Evolutionary conservation across 805 yeast species (phyloP).

Genomic region (Candida corydali): DNA sequence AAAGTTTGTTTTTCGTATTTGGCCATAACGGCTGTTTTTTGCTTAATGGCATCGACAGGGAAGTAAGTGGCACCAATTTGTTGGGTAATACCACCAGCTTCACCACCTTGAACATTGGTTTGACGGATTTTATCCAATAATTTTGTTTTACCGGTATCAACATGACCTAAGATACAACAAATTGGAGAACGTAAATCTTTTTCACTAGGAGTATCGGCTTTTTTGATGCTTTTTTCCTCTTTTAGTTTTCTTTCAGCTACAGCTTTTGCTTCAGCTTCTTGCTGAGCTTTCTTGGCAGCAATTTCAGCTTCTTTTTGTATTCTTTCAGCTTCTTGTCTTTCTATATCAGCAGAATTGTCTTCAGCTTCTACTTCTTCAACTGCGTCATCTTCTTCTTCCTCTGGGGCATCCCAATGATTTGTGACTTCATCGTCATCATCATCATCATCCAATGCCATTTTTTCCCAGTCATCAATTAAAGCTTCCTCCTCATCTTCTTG

Average conservation of each 20-base stretch:
- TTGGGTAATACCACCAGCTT: constrained; percentile 99
- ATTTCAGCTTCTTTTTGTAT: constrained; percentile 25
- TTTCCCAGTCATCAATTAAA: constrained; percentile 85
- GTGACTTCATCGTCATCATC: constrained; percentile 56
- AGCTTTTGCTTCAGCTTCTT: constrained; percentile 15
- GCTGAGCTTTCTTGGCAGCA: constrained; percentile 24
- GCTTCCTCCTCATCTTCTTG: constrained; percentile 41
- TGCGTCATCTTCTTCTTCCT: constrained; percentile 27
- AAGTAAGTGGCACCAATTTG: constrained; percentile 99
- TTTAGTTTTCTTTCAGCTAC: constrained; percentile 22
- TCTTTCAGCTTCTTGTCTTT: constrained; percentile 25
- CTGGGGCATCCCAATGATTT: constrained; percentile 49
- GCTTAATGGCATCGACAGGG: constrained; percentile 91
- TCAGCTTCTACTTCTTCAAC: constrained; percentile 28
- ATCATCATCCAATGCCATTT: constrained; percentile 58
- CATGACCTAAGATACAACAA: constrained; percentile 98
- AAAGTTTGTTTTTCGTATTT: constrained; percentile 77
- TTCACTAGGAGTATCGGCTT: constrained; percentile 26
- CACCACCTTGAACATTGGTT: constrained; percentile 99
- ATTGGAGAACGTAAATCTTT: constrained; percentile 92
- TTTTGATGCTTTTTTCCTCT: constrained; percentile 17
- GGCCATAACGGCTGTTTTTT: constrained; percentile 89
- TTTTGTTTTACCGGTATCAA: constrained; percentile 99
- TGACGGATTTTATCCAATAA: constrained; percentile 95
- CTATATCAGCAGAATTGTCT: constrained; percentile 23